phyloP scores from a whole-genome alignment of 495 filamentous ascomycete species.

The Gamarada debralockiae region DNA sequence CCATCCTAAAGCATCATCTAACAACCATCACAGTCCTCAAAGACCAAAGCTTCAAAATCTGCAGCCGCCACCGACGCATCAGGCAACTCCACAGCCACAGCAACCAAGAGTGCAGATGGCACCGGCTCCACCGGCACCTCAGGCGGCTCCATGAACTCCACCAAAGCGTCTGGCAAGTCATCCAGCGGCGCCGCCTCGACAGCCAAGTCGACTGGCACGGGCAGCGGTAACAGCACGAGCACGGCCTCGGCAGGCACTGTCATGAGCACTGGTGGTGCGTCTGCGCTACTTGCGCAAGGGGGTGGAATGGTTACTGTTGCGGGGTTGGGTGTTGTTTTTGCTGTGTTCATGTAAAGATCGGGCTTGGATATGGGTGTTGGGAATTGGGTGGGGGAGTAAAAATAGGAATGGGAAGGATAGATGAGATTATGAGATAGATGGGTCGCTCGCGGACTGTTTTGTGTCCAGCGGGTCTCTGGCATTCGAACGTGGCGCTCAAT shows the following conservation, averaged over 20 bases:
- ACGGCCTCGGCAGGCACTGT: constrained; percentile 4
- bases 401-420: no score
- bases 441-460: not conserved
- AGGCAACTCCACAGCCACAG: constrained; percentile 9
- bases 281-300: constrained; percentile 12
- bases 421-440: no score
- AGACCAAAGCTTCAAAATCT: constrained; percentile 1
- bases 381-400: no score
- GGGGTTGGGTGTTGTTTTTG: constrained; percentile 19
- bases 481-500: not conserved
- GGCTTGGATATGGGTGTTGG: not conserved
- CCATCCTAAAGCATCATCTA: not conserved
- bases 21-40: not conserved
- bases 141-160: not conserved
- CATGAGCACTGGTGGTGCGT: constrained; percentile 3
- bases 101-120: not conserved
- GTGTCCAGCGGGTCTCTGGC: constrained; percentile 11
- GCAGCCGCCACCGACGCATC: not conserved
- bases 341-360: constrained; percentile 22
- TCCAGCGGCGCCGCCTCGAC: not conserved
- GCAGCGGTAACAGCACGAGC: not conserved
- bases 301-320: constrained; percentile 23
- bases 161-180: not conserved
- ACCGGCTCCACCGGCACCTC: not conserved
- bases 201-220: not conserved